Conservation (phyloP, 495 filamentous ascomycete genomes). For the Massariosphaeria phaeospora region DNA sequence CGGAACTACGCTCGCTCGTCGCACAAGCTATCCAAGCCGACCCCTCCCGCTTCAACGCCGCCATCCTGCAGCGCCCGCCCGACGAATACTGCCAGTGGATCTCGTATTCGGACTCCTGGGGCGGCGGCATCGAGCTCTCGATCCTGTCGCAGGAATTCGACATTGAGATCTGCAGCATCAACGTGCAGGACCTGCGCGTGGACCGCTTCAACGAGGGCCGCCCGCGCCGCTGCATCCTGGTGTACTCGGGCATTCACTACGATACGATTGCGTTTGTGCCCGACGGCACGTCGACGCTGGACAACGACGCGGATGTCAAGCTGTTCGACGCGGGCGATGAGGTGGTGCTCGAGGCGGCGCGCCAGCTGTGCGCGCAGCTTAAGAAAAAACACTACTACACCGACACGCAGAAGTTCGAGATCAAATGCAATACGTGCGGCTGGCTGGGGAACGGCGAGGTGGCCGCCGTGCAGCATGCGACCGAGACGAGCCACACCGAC, state of each 20-base stretch:
- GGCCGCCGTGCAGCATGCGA: constrained; percentile 63
- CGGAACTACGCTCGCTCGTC: constrained; percentile 72
- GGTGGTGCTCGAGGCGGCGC: constrained; percentile 61
- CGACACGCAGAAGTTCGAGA: constrained; percentile 75
- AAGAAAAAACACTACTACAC: constrained; percentile 80
- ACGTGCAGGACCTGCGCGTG: constrained; percentile 62
- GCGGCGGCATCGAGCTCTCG: constrained; percentile 82
- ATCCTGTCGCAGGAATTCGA: constrained; percentile 82
- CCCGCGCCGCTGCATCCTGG: constrained; percentile 66
- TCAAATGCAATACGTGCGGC: constrained; percentile 73
- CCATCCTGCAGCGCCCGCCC: constrained; percentile 64
- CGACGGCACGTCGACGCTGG: constrained; percentile 51
- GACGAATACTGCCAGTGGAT: constrained; percentile 84
- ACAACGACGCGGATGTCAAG: constrained; percentile 69
- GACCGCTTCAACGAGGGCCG: constrained; percentile 80
- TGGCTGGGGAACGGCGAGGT: constrained; percentile 70
- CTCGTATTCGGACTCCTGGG: constrained; percentile 75
- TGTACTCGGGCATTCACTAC: constrained; percentile 95
- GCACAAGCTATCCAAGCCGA: constrained; percentile 73
- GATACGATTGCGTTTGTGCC: constrained; percentile 76
- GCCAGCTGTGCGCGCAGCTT: constrained; percentile 66
- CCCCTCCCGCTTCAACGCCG: constrained; percentile 64
- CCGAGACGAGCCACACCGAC: constrained; percentile 60
- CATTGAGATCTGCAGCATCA: constrained; percentile 80
- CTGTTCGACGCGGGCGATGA: constrained; percentile 69